Base-by-base conservation (phyloP, 1,284 basidiomycete species). In the Cutaneotrichosporon dermatis region DNA sequence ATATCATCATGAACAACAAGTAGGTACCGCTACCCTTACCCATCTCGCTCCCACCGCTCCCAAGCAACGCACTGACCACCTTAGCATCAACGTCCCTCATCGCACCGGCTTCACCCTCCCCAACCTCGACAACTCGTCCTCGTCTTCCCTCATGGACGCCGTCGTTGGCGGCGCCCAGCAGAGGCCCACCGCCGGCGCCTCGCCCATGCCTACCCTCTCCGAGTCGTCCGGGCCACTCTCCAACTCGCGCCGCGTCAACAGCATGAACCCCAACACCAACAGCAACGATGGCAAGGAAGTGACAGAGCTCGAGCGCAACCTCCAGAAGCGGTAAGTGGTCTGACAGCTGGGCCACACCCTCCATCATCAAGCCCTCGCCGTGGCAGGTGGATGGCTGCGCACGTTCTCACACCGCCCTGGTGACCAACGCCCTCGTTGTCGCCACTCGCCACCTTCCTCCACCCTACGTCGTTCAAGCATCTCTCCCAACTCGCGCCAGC, bases 271-370 rank as follows among this genome's bases (percentile, higher is more conserved):
- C 63, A 15, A 67, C 52, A 63, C 64, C 2, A 61, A 62, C 36
- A 25, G 25, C 45, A 37, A 62, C 59, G 66, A 48, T 25, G 25
- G 25, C 46, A 49, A 65, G 54, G 66, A 63, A 35, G 71, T 76
- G n/a, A 59, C 66, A 33, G 71, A 73, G 61, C 61, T 76, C n/a
- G 64, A 72, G 64, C 65, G 69, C 55, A 73, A 71, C 64, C 71
- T 76, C 6, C 68, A 71, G 58, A 73, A 73, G 63, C 64, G 73
- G 74, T 76, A 44, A 57, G 73, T 25, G 25, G 25, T 25, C 25
- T 25, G 25, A 25, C 25, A 25, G 25, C 25, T 25, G 25, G 25
- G 25, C 25, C 25, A 25, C 25, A 25, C 25, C 25, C 25, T 25
- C 25, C 25, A 25, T 25, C 25, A 25, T 25, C 25, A 25, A 25